These are phyloP conservation scores for Metarhizium album DNA, from an alignment of 2,329 filamentous ascomycete species.

Conservation along the genomic window DNA sequence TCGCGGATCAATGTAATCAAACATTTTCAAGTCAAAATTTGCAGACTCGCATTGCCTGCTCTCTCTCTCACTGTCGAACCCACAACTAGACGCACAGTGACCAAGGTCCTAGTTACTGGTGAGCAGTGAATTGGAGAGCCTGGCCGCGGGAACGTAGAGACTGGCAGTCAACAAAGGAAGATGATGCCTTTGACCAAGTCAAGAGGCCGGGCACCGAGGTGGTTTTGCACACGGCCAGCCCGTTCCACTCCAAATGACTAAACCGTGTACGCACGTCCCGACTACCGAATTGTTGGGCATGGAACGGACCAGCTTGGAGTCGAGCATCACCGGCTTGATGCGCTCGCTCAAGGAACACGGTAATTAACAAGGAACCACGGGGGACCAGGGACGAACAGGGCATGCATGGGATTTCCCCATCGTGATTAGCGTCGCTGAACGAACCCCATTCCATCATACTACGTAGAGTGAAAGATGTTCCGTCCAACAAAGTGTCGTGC, in stretches of 20 bases:
- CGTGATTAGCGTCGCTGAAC: not conserved
- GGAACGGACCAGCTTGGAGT: constrained; percentile 4
- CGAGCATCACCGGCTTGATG: constrained; percentile 49
- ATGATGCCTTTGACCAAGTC: constrained; percentile 60
- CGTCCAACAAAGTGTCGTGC: not conserved
- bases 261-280: no score
- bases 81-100: not conserved
- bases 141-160: not conserved
- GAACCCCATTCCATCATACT: not conserved
- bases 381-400: not conserved
- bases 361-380: constrained; percentile 8
- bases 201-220: constrained; percentile 39
- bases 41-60: not conserved
- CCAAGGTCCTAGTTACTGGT: not conserved
- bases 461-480: not conserved
- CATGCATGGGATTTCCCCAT: not conserved
- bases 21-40: not conserved
- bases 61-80: not conserved
- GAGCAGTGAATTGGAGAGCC: not conserved
- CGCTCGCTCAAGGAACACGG: constrained; percentile 46
- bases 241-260: constrained; percentile 47
- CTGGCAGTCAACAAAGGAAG: constrained; percentile 39
- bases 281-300: not conserved
- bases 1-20: not conserved
- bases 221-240: constrained; percentile 51